These are phyloP conservation scores for Tetradesmus obliquus DNA, from an alignment of 139 green algal species.

Conservation along the genomic window DNA sequence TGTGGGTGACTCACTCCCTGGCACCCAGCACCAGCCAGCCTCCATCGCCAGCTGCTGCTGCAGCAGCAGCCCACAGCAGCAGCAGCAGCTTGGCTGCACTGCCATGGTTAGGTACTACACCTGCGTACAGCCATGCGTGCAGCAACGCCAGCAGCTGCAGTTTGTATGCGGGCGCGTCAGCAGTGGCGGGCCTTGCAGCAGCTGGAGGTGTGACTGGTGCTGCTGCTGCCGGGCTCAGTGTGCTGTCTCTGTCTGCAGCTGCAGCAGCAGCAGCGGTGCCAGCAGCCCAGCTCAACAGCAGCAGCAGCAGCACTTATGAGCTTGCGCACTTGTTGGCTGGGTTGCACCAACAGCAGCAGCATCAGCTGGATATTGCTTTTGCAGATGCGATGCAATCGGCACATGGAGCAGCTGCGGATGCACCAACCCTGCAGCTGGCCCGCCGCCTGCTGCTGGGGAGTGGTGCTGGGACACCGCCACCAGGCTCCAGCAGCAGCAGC, in stretches of 20 bases:
- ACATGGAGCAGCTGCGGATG: too few relatives aligned
- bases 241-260: not conserved
- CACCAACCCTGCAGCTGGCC: not conserved
- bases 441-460: not conserved
- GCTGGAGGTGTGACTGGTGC: not conserved
- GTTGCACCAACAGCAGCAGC: not conserved
- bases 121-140: not conserved
- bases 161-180: not conserved
- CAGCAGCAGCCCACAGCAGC: not conserved
- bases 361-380: not conserved
- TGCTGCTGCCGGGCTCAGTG: not conserved
- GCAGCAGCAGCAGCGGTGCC: not conserved
- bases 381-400: too few relatives aligned
- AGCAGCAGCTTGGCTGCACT: not conserved
- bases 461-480: not conserved
- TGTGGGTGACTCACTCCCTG: constrained; percentile 85
- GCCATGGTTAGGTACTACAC: not conserved
- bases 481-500: not conserved
- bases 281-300: not conserved
- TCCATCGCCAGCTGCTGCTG: not conserved
- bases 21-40: constrained; percentile 7
- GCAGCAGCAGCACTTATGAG: not conserved
- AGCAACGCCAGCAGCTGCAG: constrained; percentile 18
- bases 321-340: not conserved
- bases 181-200: not conserved